These are phyloP conservation scores for Globisporangium heterothallicum DNA, from an alignment of 352 stramenopile species.

Conservation along the genomic window DNA sequence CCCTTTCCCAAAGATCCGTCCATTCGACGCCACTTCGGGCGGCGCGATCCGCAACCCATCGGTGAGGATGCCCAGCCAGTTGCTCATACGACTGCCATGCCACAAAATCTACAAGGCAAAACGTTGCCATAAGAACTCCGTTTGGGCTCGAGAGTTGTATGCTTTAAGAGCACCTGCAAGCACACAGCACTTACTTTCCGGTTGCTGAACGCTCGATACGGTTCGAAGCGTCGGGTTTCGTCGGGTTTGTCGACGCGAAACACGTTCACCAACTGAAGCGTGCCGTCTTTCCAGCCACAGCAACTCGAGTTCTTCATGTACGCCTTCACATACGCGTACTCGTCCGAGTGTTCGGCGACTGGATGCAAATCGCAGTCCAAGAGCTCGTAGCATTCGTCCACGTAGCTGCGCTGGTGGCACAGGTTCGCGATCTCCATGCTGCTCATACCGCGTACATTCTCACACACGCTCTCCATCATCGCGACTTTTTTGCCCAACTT, in stretches of 20 bases:
- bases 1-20: conserved; percentile 76
- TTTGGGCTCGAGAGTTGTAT: no score
- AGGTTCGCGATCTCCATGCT: conserved; percentile 26
- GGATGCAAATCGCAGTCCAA: conserved; percentile 47
- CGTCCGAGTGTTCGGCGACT: conserved; percentile 30
- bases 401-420: conserved; percentile 45
- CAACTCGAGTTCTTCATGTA: conserved; percentile 72
- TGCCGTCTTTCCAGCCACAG: conserved; percentile 50
- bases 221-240: conserved; percentile 44
- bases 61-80: conserved; percentile 80
- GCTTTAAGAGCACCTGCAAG: no score
- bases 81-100: conserved; percentile 81
- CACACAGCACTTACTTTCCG: conserved; percentile 31
- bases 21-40: conserved; percentile 64
- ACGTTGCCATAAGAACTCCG: not conserved
- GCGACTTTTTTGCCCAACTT: conserved; percentile 57
- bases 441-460: conserved; percentile 35
- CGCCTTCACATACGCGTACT: conserved; percentile 55
- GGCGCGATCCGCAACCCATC: conserved; percentile 79
- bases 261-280: conserved; percentile 46
- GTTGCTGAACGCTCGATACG: conserved; percentile 43
- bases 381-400: conserved; percentile 55
- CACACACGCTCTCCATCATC: conserved; percentile 47
- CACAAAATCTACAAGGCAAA: conserved; percentile 63
- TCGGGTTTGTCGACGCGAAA: conserved; percentile 55